Conservation (phyloP, 1,284 basidiomycete species). For the Albatrellus sp. region DNA sequence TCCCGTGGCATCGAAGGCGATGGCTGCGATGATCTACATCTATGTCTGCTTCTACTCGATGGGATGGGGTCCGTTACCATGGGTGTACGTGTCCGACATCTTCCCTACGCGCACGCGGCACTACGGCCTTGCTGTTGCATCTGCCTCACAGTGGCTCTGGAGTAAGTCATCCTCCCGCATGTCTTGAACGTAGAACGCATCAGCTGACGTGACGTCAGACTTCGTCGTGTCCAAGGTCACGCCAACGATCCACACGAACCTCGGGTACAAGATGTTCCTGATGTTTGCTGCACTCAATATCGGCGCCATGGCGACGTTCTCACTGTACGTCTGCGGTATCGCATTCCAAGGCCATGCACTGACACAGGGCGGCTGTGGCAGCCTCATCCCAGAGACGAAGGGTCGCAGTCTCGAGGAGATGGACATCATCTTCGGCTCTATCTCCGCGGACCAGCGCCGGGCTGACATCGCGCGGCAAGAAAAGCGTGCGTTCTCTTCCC, state of each 20-base stretch:
- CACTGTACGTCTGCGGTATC: slow-evolving; percentile 15
- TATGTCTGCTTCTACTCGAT: slow-evolving; percentile 69
- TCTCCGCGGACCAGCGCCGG: slow-evolving; percentile 43
- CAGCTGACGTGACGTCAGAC: slow-evolving; percentile 25
- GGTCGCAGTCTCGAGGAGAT: slow-evolving; percentile 66
- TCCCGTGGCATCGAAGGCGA: slow-evolving; percentile 43
- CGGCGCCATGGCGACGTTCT: slow-evolving; percentile 22
- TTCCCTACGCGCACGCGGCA: slow-evolving; percentile 75
- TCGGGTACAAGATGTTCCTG: slow-evolving; percentile 59
- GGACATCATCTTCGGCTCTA: slow-evolving; percentile 70
- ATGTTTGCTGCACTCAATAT: slow-evolving; percentile 57
- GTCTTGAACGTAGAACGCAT: neutral
- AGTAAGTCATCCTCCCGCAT: slow-evolving; percentile 31
- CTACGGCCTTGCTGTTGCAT: slow-evolving; percentile 62
- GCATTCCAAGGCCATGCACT: slow-evolving; percentile 14
- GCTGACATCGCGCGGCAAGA: slow-evolving; percentile 39
- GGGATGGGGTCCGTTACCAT: slow-evolving; percentile 42
- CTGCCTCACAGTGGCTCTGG: slow-evolving; percentile 70
- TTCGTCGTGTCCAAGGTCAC: slow-evolving; percentile 67
- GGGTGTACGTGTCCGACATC: slow-evolving; percentile 73
- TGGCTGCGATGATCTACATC: slow-evolving; percentile 69
- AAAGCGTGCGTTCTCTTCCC: slow-evolving; percentile 19
- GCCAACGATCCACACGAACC: slow-evolving; percentile 44
- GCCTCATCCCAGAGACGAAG: slow-evolving; percentile 65
- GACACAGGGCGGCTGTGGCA: slow-evolving; percentile 26